A percentile compares a stretch with the other conserved stretches of the same genome.
Evolutionary conservation across 768 basidiomycete species (phyloP).

Genomic region (Suillus weaverae): DNA sequence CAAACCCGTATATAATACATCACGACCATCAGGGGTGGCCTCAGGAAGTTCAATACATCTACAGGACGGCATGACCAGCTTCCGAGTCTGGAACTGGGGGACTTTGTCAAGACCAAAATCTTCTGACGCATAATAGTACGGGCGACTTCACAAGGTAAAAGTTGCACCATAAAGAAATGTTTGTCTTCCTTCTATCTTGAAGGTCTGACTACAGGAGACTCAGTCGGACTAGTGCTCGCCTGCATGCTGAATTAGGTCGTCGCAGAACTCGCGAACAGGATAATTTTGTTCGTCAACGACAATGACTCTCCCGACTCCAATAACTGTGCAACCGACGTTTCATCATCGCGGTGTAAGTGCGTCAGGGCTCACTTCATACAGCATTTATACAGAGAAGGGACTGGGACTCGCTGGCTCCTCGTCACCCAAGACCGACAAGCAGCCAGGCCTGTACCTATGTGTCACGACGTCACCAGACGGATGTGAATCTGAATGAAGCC

Average conservation of each 20-base stretch:
- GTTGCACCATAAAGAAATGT: background rate
- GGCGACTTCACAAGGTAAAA: background rate
- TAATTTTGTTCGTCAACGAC: background rate
- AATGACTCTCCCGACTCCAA: background rate
- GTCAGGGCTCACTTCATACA: background rate
- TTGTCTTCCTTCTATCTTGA: background rate
- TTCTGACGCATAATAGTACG: too few relatives aligned
- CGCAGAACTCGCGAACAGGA: background rate
- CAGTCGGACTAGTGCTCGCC: background rate
- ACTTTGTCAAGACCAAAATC: too few relatives aligned
- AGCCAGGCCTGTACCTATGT: background rate
- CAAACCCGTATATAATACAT: background rate
- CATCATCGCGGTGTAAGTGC: background rate
- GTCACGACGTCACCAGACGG: background rate
- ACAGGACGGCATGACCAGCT: background rate
- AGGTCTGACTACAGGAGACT: background rate
- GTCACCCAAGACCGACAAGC: background rate
- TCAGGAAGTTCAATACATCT: background rate
- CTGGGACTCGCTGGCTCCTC: background rate
- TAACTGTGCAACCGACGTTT: background rate
- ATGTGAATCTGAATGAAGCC: background rate
- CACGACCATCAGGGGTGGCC: background rate
- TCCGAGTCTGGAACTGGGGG: background rate
- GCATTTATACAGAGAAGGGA: background rate
- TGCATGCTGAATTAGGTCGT: background rate